Conservation (phyloP, 129 eudicot species). For the Mikania micrantha region DNA sequence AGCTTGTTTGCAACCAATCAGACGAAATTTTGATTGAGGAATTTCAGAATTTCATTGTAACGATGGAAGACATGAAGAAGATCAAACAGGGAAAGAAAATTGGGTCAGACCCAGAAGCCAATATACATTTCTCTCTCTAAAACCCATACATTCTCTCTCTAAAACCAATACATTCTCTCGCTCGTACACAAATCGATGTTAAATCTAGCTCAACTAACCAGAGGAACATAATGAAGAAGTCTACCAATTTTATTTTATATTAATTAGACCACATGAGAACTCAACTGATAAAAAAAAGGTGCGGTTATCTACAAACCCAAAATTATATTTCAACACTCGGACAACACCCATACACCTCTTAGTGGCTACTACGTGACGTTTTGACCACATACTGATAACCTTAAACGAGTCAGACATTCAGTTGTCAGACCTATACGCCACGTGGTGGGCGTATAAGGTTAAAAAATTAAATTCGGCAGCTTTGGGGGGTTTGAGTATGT, state of each 20-base stretch:
- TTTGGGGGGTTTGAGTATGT: too few species aligned
- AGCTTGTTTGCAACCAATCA: neutral
- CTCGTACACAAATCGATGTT: slow-evolving; percentile 41
- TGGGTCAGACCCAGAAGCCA: slow-evolving; percentile 31
- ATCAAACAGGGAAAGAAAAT: slow-evolving; percentile 33
- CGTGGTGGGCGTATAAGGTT: too few species aligned
- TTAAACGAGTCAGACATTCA: too few species aligned
- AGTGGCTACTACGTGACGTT: too few species aligned
- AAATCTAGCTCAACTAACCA: slow-evolving; percentile 57
- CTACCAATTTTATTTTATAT: slow-evolving; percentile 20
- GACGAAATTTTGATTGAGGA: slow-evolving; percentile 20
- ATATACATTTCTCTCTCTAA: slow-evolving; percentile 26
- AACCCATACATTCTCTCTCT: slow-evolving; percentile 30
- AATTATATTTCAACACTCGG: too few species aligned
- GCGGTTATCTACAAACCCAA: too few species aligned
- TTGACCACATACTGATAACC: too few species aligned
- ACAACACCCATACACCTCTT: too few species aligned
- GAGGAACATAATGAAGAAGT: slow-evolving; percentile 24
- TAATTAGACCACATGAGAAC: too few species aligned
- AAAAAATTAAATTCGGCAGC: too few species aligned
- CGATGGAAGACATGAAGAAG: slow-evolving; percentile 37
- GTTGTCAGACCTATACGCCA: too few species aligned
- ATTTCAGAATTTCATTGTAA: slow-evolving; percentile 31
- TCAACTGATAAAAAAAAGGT: too few species aligned
- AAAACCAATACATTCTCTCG: slow-evolving; percentile 19